A percentile compares a stretch with the other conserved stretches of the same genome.
Evolutionary conservation across 305 asterid genomes (phyloP).

Genomic region (Fraxinus paxiana): DNA sequence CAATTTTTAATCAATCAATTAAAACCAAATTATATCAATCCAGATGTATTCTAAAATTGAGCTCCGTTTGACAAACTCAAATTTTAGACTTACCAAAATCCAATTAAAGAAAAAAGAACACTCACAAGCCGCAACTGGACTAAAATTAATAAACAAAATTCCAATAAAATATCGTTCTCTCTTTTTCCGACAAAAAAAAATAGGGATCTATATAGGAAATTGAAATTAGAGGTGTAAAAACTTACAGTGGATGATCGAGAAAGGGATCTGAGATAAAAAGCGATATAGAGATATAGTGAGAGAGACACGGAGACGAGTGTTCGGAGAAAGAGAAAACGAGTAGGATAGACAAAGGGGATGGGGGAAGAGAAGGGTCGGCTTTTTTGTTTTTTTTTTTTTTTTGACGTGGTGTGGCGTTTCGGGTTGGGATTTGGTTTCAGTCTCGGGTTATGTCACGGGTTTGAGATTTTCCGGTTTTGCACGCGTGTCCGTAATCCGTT

Average conservation of each 20-base stretch:
- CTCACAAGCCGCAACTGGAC: conserved; percentile 17
- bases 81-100: conserved; percentile 7
- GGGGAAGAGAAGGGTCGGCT: conserved; percentile 19
- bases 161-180: not conserved
- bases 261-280: conserved; percentile 16
- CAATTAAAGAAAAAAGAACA: not conserved
- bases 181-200: not conserved
- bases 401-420: conserved; percentile 22
- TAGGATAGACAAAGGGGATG: conserved; percentile 7
- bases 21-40: conserved; percentile 7
- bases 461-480: not conserved
- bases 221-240: conserved; percentile 18
- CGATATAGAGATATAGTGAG: conserved; percentile 44
- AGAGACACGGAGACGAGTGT: conserved; percentile 45
- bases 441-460: conserved; percentile 16
- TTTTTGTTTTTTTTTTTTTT: not conserved
- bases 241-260: conserved; percentile 42
- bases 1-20: not conserved
- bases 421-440: conserved; percentile 26
- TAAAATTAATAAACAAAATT: conserved; percentile 12
- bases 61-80: not conserved
- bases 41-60: conserved; percentile 11
- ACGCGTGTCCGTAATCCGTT: not conserved
- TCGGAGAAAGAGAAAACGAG: conserved; percentile 37
- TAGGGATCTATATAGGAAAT: conserved; percentile 36